Base-by-base conservation (phyloP, 176 grass and related monocot genomes). In the Avena insularis region DNA sequence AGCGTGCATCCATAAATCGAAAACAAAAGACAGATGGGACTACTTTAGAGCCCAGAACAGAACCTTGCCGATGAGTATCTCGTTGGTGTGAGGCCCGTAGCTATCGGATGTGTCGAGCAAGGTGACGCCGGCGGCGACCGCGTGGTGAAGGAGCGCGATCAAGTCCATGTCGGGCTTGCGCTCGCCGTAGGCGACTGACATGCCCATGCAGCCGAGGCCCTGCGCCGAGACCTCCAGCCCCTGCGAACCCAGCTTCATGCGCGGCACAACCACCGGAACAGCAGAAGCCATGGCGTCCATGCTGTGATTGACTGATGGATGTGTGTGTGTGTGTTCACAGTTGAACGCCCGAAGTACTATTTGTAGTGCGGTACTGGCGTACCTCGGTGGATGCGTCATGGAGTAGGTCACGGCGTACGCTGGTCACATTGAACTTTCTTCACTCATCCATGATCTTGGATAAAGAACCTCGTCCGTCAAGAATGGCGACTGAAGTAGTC, bases 181-280 rank as follows among this genome's bases (percentile, higher is more conserved):
- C 59, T 62, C 21, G 59, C 59, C 59, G 59, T 62, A 62, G 59
- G 59, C 59, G 55, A 8, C 55, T 0, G 92, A 93, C 95, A 98
- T 98, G 43, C 95, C 85, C 91, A 95, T 88, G 86, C 95, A 98
- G 19, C 95, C 95, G 5, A 98, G 89, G 43, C 93, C 93, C 80
- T 93, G 95, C 0, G 83, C 83, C 16, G 93, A 98, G 29, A 98
- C 90, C 90, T 93, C 93, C 21, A 98, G 84, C 14, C 95, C 95
- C 61, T 98, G 95, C 0, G 93, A 95, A 0, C 95, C 95, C 4
- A 95, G 88, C 89, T 92, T 93, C 14, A 98, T 12, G n/a, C 71
- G 71, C 11, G 71, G 40, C 40, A 72, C 69, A 4, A n/a, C 69
- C 19, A 61, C 20, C n/a, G 58, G 61, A 29, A 25, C 61, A 64